Evolutionary conservation across 2,329 filamentous ascomycete species (phyloP).

Genomic region (Cadophora gregata): DNA sequence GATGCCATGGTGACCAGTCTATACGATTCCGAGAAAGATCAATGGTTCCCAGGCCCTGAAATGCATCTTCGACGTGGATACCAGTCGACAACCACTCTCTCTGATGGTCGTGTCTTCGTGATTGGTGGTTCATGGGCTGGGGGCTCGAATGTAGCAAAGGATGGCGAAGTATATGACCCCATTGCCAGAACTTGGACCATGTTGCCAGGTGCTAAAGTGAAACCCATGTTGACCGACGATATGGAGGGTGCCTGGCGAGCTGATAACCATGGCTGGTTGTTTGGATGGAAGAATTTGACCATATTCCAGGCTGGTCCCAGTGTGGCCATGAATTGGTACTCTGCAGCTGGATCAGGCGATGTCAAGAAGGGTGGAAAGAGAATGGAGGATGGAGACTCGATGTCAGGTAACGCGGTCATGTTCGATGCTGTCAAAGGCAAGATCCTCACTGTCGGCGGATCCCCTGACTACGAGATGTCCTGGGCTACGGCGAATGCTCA

Average conservation of each 20-base stretch:
- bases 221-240: conserved; percentile 58
- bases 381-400: conserved; percentile 53
- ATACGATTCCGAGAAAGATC: conserved; percentile 14
- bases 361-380: conserved; percentile 51
- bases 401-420: conserved; percentile 63
- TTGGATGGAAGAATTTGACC: conserved; percentile 34
- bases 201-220: conserved; percentile 51
- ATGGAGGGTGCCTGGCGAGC: conserved; percentile 50
- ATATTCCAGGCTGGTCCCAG: conserved; percentile 37
- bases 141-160: neutral
- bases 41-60: neutral
- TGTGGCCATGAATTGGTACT: conserved; percentile 62
- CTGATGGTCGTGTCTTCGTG: conserved; percentile 19
- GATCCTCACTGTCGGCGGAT: conserved; percentile 59
- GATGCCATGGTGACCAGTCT: conserved; percentile 27
- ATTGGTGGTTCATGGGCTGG: conserved; percentile 18
- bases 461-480: conserved; percentile 52
- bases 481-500: conserved; percentile 52
- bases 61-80: conserved; percentile 20
- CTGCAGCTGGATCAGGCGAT: conserved; percentile 51
- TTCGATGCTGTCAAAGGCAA: conserved; percentile 60
- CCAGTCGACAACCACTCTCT: conserved; percentile 9
- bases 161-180: conserved; percentile 55
- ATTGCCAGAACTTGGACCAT: conserved; percentile 52
- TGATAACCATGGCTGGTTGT: conserved; percentile 59